Evolutionary conservation across 23 red algal genomes (phyloP), one percentile per base, ranked within the genome.

Genomic region (Gracilaria caudata): DNA sequence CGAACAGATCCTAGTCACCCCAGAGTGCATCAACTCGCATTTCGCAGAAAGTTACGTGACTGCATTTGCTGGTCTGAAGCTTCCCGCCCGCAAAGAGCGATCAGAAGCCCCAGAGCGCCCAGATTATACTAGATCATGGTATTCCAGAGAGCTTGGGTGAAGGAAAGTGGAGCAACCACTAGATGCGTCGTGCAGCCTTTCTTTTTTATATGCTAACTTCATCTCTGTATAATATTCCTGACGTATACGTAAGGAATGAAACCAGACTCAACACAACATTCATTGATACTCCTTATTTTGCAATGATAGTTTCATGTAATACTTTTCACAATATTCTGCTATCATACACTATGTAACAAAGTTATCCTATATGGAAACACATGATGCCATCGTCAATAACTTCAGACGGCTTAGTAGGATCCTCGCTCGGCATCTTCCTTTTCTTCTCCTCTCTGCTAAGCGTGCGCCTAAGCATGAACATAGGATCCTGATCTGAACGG

Each of bases 401-500:
- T 0, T 91, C 87, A 41, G 77, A 73, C 26, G 60, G n/a, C 26
- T 71, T 17, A 2, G 71, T 43, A 1, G 51, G 21, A 28, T 91
- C 77, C 28, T 21, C 26, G 19, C 2, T 44, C 14, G 68, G 78
- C 41, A 44, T 47, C 58, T 68, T 44, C 51, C 39, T 55, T 39
- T 39, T 46, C 28, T 79, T 81, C 39, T 90, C 96, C 40, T 93
- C 87, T 68, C 95, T 94, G 23, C 86, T 92, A 44, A 77, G 77
- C 12, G 96, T 93, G n/a, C 96, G 92, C n/a, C 96, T 44, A 30
- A 98, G 92, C 68, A 89, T 71, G 37, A 92, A 94, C 96, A 98
- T 98, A 35, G 96, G 96, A 57, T 98, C 96, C 49, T 87, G 68
- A 83, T 86, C 89, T 9, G 80, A 77, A 36, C 84, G 84, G 23